These are phyloP conservation scores for Pisolithus albus DNA, from an alignment of 768 basidiomycete genomes.

Conservation along the genomic window DNA sequence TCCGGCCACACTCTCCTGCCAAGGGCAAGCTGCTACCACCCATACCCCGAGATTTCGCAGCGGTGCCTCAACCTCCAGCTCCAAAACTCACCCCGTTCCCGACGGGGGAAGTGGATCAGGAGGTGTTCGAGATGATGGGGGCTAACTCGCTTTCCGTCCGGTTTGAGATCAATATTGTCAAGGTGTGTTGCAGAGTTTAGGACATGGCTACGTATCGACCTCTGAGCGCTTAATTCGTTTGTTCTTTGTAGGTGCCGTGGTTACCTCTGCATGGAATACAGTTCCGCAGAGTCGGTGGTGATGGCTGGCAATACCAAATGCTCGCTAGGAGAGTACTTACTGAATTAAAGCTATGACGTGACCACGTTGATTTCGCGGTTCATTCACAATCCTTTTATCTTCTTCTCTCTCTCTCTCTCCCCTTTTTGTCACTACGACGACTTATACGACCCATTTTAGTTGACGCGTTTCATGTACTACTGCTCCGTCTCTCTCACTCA, in stretches of 20 bases:
- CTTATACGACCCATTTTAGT: not conserved
- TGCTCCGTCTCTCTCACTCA: too few species aligned
- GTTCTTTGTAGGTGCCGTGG: constrained; percentile 68
- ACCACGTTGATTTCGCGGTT: too few species aligned
- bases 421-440: not conserved
- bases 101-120: constrained; percentile 59
- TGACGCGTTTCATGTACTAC: too few species aligned
- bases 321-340: constrained; percentile 82
- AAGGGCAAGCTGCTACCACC: constrained; percentile 68
- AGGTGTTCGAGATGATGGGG: constrained; percentile 66
- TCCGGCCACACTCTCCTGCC: constrained; percentile 44
- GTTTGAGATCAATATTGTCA: constrained; percentile 96
- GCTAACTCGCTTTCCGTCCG: constrained; percentile 80
- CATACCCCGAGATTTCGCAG: constrained; percentile 66
- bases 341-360: constrained; percentile 70
- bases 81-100: constrained; percentile 49
- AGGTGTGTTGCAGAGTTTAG: constrained; percentile 42
- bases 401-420: not conserved
- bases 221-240: not conserved
- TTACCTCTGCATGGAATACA: constrained; percentile 92
- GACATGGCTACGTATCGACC: not conserved
- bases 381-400: too few species aligned
- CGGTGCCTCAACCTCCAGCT: constrained; percentile 21
- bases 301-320: constrained; percentile 98
- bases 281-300: constrained; percentile 83